phyloP scores from a whole-genome alignment of 1,284 basidiomycete species.

The Fomitopsis palustris region DNA sequence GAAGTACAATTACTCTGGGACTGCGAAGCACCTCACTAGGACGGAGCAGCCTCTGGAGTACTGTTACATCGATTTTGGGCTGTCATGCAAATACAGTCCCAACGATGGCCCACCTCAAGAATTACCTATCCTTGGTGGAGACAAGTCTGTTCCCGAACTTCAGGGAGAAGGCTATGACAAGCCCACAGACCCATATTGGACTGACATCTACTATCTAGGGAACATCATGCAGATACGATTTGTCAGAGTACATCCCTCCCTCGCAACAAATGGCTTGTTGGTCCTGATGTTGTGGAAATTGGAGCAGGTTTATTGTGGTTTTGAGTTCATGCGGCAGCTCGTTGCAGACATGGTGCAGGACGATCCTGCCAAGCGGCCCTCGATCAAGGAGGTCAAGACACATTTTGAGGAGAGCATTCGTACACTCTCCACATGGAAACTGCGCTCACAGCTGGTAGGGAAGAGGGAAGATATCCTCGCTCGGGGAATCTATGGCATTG shows the following conservation, averaged over 20 bases:
- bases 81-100: slow-evolving; percentile 23
- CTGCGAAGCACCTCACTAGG: slow-evolving; percentile 23
- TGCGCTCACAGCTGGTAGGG: slow-evolving; percentile 1
- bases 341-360: slow-evolving; percentile 12
- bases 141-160: slow-evolving; percentile 19
- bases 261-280: neutral
- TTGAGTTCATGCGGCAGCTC: slow-evolving; percentile 18
- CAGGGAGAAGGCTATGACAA: slow-evolving; percentile 2
- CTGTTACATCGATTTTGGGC: slow-evolving; percentile 31
- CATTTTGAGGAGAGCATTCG: slow-evolving; percentile 5
- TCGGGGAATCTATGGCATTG: neutral
- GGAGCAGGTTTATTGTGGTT: neutral
- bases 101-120: slow-evolving; percentile 14
- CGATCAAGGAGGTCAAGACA: slow-evolving; percentile 12
- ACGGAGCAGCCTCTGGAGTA: slow-evolving; percentile 28
- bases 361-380: slow-evolving; percentile 10
- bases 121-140: slow-evolving; percentile 14
- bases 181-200: slow-evolving; percentile 24
- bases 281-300: neutral
- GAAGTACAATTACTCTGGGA: slow-evolving; percentile 14
- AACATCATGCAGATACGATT: slow-evolving; percentile 27
- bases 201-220: slow-evolving; percentile 30
- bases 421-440: neutral
- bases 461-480: neutral
- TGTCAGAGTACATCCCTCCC: slow-evolving; percentile 10